phyloP scores from a whole-genome alignment of 1,139 yeast genomes.

The Lodderomyces jiufengensis region DNA sequence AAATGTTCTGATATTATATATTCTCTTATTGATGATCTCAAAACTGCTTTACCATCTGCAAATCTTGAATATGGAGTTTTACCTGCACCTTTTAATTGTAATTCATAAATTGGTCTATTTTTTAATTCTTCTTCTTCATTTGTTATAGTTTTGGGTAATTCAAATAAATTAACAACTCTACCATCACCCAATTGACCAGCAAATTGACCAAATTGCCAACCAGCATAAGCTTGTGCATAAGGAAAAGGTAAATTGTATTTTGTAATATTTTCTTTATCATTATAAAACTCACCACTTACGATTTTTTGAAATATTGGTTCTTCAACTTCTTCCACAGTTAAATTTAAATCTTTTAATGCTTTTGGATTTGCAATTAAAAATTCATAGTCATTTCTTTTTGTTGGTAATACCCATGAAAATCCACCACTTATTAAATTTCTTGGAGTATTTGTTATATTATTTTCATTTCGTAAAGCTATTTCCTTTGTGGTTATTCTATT shows the following conservation, averaged over 20 bases:
- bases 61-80: conserved; percentile 87
- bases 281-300: conserved; percentile 58
- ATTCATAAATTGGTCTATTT: conserved; percentile 46
- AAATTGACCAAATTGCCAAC: conserved; percentile 93
- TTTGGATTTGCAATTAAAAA: conserved; percentile 57
- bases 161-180: conserved; percentile 78
- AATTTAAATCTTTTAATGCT: conserved; percentile 61
- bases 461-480: conserved; percentile 42
- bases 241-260: conserved; percentile 58
- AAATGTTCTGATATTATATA: conserved; percentile 82
- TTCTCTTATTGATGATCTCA: conserved; percentile 84
- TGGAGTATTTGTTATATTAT: conserved; percentile 44
- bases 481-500: conserved; percentile 49
- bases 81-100: conserved; percentile 91
- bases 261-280: conserved; percentile 23
- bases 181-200: conserved; percentile 99
- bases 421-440: conserved; percentile 63
- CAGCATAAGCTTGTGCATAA: conserved; percentile 89
- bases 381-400: conserved; percentile 49
- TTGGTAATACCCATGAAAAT: conserved; percentile 70
- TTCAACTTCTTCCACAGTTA: conserved; percentile 31
- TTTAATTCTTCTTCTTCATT: conserved; percentile 17
- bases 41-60: conserved; percentile 95
- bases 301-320: conserved; percentile 47
- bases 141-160: conserved; percentile 38